Base-by-base conservation (phyloP, 139 green algal genomes). In the Chlorella vulgaris region DNA sequence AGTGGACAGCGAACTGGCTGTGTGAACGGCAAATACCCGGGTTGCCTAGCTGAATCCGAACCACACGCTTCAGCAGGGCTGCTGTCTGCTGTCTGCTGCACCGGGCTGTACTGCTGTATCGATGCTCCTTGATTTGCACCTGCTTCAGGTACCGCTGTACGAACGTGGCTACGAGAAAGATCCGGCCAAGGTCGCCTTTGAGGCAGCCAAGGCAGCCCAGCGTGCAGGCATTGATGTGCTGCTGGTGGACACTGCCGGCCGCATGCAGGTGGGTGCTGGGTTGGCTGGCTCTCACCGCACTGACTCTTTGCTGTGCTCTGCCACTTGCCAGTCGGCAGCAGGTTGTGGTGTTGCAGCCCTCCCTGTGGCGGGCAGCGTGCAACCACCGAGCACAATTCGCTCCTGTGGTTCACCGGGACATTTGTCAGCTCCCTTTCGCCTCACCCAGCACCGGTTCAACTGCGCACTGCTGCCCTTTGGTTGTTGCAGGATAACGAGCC, bases 101-200 rank as follows among this genome's bases (percentile, higher is more conserved):
- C 55, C 55, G 28, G 18, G 5, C 21, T 65, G 21, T 65, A 69
- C 62, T 29, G 47, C 55, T 65, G 22, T 65, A 28, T n/a, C 5
- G 26, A 19, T 51, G 26, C 43, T 7, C 5, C 73, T 22, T n/a
- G n/a, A n/a, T n/a, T n/a, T n/a, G n/a, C n/a, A n/a, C n/a, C n/a
- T 40, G 8, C 88, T 98, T 43, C 85, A 82, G 51, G 91, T 99
- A 33, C 90, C 94, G 2, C 91, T 99, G 82, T 99, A 98, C 78
- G 97, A 99, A 91, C 87, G 93, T 4, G 97, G 97, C 19, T 99
- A 99, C 82, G 96, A 99, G 87, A 99, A 98, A 90, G 97, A 99
- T 89, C 97, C 97, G 5, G 96, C 96, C 50, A 90, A 89, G 58
- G 94, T 96, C 51, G 97, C 97, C 1, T 90, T 76, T 55, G 97